Evolutionary conservation across 2,329 filamentous ascomycete genomes (phyloP).

Genomic region (Incumbomyces lentus): DNA sequence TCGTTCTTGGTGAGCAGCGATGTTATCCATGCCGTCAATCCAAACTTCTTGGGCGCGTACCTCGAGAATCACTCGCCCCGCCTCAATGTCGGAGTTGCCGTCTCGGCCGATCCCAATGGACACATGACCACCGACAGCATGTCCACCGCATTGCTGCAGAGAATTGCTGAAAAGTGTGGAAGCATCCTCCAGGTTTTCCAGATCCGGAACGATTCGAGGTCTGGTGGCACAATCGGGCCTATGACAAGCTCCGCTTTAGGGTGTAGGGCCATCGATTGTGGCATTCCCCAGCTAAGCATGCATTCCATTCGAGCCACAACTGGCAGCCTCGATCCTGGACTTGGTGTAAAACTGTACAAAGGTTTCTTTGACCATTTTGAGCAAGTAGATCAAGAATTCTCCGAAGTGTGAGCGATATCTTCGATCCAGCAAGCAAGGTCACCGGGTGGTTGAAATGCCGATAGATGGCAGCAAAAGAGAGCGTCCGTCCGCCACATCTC

Average conservation of each 20-base stretch:
- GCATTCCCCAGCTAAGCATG: conserved; percentile 88
- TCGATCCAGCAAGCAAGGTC: too few species aligned
- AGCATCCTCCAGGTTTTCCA: conserved; percentile 77
- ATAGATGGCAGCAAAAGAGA: too few species aligned
- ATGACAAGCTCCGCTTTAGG: conserved; percentile 74
- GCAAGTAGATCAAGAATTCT: conserved; percentile 72
- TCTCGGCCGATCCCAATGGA: conserved; percentile 76
- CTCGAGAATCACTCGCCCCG: conserved; percentile 75
- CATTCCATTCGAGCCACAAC: conserved; percentile 85
- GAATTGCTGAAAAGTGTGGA: conserved; percentile 64
- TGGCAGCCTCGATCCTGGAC: conserved; percentile 71
- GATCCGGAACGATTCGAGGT: conserved; percentile 83
- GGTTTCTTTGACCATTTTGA: conserved; percentile 83
- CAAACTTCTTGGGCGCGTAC: conserved; percentile 80
- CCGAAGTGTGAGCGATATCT: conserved; percentile 11
- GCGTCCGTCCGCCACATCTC: too few species aligned
- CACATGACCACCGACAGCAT: conserved; percentile 94
- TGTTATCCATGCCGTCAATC: conserved; percentile 87
- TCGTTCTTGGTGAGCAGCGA: conserved; percentile 89
- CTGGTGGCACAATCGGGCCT: conserved; percentile 89
- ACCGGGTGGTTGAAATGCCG: too few species aligned
- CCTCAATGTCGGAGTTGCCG: conserved; percentile 75
- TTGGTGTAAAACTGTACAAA: conserved; percentile 81
- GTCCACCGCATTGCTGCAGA: conserved; percentile 67
- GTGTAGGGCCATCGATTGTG: conserved; percentile 73